Base-by-base conservation (phyloP, 805 yeast genomes). In the Scheffersomyces spartinae region DNA sequence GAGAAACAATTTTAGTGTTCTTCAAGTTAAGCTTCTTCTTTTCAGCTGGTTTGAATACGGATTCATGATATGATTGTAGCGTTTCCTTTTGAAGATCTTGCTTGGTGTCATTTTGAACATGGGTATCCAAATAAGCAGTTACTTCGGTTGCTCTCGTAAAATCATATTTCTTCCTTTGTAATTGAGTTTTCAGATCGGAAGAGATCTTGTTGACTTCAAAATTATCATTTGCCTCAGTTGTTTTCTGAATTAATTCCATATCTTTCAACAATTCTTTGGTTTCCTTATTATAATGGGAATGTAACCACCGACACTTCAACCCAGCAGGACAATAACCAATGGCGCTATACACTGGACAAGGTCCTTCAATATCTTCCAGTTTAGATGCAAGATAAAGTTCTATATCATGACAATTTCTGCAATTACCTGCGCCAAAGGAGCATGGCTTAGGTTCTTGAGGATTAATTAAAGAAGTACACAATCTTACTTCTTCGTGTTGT, bases 311-410 rank as follows among this genome's bases (percentile, higher is more conserved):
- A 55, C 99, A 91, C 49, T 83, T 88, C 40, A 82, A 54, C 0
- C 98, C 98, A 33, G 79, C 69, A 4, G 95, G 94, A 61, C 99
- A 91, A 43, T 71, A 75, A 0, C 99, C 99, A 18, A 83, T 59
- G 1, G 80, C 77, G 17, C 58, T 59, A 45, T 57, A 85, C 3
- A 83, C 95, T 0, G 98, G 97, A 52, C 99, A 91, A 2, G 42
- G 43, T 0, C 94, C 93, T 7, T 64, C 69, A 13, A 83, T 55
- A 46, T 91, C 97, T 0, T 53, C 62, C 1, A 73, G 78, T 48
- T 91, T 88, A 13, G 68, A 47, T 1, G 45, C 53, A 16, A 91
- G 47, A 41, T 84, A 91, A 24, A 50, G 60, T 3, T 61, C 64
- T 13, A 85, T 46, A 52, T 85, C 79, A 54, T 91, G 99, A 24